Evolutionary conservation across 345 rosid genomes (phyloP).

Genomic region (Mallotus nudiflorus): DNA sequence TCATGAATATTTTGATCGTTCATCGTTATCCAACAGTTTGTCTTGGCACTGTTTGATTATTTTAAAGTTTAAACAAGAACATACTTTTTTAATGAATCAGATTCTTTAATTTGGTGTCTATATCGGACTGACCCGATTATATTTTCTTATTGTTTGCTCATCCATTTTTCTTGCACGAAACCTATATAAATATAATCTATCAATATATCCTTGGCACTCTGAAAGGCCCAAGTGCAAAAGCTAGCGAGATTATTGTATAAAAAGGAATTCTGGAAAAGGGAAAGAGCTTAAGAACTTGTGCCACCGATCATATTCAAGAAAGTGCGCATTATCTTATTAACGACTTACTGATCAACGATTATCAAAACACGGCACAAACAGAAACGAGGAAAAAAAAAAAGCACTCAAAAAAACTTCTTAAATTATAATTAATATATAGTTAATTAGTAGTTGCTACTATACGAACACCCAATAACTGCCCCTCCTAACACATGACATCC

Average conservation of each 20-base stretch:
- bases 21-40: constrained; percentile 12
- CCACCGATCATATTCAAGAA: constrained; percentile 18
- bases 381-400: neutral
- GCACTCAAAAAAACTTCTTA: constrained; percentile 8
- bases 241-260: neutral
- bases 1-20: neutral
- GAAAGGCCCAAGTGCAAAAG: neutral
- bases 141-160: neutral
- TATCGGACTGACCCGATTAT: neutral
- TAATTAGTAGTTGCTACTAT: constrained; percentile 14
- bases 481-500: constrained; percentile 84
- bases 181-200: constrained; percentile 15
- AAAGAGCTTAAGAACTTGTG: constrained; percentile 26
- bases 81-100: neutral
- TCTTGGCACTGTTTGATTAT: neutral
- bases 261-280: constrained; percentile 11
- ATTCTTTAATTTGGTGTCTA: constrained; percentile 4
- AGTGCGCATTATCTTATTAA: constrained; percentile 42
- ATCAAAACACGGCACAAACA: constrained; percentile 1
- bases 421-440: neutral
- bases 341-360: constrained; percentile 16
- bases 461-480: constrained; percentile 6
- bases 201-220: too few relatives aligned
- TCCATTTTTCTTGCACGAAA: constrained; percentile 25
- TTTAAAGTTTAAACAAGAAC: neutral